A percentile compares a stretch with the other conserved stretches of the same genome.
phyloP scores from a whole-genome alignment of 75 land plant genomes.

The Pinus albicaulis region DNA sequence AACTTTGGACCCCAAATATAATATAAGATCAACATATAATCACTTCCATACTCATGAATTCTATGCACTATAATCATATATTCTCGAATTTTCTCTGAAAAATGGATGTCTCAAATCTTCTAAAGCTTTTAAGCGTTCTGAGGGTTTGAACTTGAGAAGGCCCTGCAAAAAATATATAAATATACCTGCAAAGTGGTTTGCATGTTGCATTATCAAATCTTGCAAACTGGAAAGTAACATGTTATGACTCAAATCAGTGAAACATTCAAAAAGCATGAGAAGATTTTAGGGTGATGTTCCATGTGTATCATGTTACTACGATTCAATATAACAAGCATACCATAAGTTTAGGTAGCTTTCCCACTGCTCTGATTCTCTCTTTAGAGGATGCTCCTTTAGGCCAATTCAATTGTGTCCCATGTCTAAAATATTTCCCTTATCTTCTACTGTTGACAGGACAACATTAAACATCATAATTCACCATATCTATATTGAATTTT shows the following conservation, averaged over 20 bases:
- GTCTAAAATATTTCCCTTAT: background rate
- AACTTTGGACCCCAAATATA: too few species aligned
- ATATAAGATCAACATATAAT: too few species aligned
- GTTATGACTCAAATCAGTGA: background rate
- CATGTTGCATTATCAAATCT: conserved; percentile 43
- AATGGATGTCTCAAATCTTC: conserved; percentile 56
- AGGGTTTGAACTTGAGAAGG: conserved; percentile 41
- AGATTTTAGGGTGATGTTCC: too few species aligned
- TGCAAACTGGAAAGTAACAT: background rate
- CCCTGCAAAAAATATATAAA: conserved; percentile 45
- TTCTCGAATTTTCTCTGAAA: conserved; percentile 1
- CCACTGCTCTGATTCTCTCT: background rate
- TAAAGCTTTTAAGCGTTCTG: conserved; percentile 34
- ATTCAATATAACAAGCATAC: background rate
- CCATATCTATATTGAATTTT: background rate
- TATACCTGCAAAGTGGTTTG: conserved; percentile 31
- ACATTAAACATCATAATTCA: background rate
- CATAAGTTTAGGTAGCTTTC: background rate
- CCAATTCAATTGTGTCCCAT: background rate
- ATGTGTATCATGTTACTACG: too few species aligned
- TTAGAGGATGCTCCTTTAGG: background rate
- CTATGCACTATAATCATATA: too few species aligned
- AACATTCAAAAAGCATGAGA: background rate
- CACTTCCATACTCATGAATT: too few species aligned
- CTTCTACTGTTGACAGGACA: background rate